Base-by-base conservation (phyloP, 2,329 filamentous ascomycete genomes). In the Sphaerulina populicola region DNA sequence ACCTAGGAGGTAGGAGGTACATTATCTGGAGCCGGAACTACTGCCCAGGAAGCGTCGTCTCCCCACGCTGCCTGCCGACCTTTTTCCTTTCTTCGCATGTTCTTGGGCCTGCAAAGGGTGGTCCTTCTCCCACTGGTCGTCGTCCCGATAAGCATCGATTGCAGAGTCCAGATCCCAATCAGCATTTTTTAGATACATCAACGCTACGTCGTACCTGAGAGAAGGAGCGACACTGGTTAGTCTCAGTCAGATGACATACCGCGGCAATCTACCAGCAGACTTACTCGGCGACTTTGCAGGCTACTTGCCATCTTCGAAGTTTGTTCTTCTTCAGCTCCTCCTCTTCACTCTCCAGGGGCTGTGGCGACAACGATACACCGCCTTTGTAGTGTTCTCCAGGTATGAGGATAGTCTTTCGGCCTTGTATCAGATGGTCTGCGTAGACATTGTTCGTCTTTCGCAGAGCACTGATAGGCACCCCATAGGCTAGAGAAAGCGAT, bases 301-400 rank as follows among this genome's bases (percentile, higher is more conserved):
- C 75, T 2, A 88, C 81, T 86, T 90, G 90, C 74, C 84, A 91
- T 55, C 84, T 78, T 38, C 87, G 75, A 31, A 91, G 76, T 63
- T 82, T 83, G 14, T 72, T 75, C 69, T 87, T 90, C 56, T 81
- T 77, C 44, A 77, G 72, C 68, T 86, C 83, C 62, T 88, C 86
- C 41, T 85, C 83, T 63, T 88, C 85, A 43, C 83, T 81, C 48
- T 86, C 84, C n/a, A 86, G 61, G 0, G 86, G 86, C 27, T 77
- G 72, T 1, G 86, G 85, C 41, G 82, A 86, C 21, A 89, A 70
- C 59, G 80, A 84, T 5, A 83, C 72, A 3, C 80, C 81, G 3
- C 76, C 81, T 59, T 79, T 80, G 70, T 86, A 88, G 63, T 79
- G 81, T 51, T 81, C 76, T 3, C 80, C 81, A 0, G 87, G 87